Evolutionary conservation across 2,329 filamentous ascomycete species (phyloP).

Genomic region (Colletotrichum chrysophilum): DNA sequence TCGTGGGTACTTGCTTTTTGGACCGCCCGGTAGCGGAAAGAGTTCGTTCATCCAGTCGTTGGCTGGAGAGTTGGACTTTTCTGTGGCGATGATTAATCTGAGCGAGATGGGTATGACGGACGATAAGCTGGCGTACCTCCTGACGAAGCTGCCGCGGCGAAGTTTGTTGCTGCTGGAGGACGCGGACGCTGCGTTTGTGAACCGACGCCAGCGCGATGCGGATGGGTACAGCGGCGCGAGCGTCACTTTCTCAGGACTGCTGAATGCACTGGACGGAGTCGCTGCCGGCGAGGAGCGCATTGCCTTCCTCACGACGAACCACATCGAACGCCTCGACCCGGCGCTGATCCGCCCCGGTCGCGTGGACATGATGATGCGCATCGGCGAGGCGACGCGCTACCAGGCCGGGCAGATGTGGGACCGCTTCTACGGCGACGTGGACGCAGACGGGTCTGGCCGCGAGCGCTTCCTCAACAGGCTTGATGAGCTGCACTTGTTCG

Average conservation of each 20-base stretch:
- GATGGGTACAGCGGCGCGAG: conserved; percentile 88
- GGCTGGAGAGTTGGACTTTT: conserved; percentile 85
- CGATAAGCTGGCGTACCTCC: conserved; percentile 82
- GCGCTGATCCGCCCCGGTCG: conserved; percentile 89
- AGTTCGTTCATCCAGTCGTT: conserved; percentile 96
- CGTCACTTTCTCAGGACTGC: conserved; percentile 90
- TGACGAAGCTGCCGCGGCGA: conserved; percentile 83
- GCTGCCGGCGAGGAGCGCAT: conserved; percentile 94
- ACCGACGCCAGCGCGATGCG: conserved; percentile 75
- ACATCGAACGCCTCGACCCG: conserved; percentile 86
- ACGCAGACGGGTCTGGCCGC: conserved; percentile 66
- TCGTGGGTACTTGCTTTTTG: conserved; percentile 86
- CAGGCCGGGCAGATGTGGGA: conserved; percentile 92
- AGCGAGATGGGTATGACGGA: conserved; percentile 91
- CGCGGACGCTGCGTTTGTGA: conserved; percentile 88
- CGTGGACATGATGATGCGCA: conserved; percentile 90
- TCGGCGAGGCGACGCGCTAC: conserved; percentile 85
- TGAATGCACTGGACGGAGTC: conserved; percentile 89
- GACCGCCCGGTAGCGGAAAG: conserved; percentile 90
- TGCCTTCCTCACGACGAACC: conserved; percentile 93
- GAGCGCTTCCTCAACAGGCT: conserved; percentile 74
- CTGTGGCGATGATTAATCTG: conserved; percentile 90
- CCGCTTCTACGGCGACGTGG: conserved; percentile 89
- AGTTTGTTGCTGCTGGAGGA: conserved; percentile 88
- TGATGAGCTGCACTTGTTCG: conserved; percentile 72